Evolutionary conservation across 345 rosid genomes (phyloP).

Genomic region (Citrus unshiu): DNA sequence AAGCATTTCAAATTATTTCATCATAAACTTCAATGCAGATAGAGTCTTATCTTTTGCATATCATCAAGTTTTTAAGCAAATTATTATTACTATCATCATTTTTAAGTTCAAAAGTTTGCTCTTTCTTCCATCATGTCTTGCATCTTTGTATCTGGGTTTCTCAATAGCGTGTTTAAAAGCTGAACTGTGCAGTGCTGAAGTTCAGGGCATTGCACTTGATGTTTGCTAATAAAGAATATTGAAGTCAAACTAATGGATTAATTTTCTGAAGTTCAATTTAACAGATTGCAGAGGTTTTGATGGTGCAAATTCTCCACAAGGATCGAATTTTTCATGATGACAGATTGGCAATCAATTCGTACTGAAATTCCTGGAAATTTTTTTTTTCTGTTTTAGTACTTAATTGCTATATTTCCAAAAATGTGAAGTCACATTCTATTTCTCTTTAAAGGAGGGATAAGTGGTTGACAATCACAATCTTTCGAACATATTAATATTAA

Average conservation of each 20-base stretch:
- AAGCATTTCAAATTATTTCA: neutral
- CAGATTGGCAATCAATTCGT: neutral
- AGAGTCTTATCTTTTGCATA: neutral
- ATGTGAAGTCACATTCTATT: neutral
- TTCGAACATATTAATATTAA: no score
- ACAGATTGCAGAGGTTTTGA: neutral
- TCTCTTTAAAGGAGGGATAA: neutral
- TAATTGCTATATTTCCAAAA: neutral
- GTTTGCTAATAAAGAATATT: neutral
- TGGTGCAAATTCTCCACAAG: neutral
- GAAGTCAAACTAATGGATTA: neutral
- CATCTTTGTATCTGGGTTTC: neutral
- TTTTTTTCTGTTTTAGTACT: neutral
- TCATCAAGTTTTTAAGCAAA: neutral
- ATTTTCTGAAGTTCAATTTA: neutral
- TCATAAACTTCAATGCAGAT: neutral
- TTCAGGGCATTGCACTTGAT: neutral
- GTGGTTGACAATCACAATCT: neutral
- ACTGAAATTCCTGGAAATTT: neutral
- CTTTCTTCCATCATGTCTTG: neutral
- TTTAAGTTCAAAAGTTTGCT: neutral
- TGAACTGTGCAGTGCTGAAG: neutral
- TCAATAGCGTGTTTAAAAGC: neutral
- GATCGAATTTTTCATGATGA: neutral
- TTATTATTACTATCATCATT: neutral